Evolutionary conservation across 164 flowering plant genomes (phyloP).

Genomic region (Nymphaea colorata): DNA sequence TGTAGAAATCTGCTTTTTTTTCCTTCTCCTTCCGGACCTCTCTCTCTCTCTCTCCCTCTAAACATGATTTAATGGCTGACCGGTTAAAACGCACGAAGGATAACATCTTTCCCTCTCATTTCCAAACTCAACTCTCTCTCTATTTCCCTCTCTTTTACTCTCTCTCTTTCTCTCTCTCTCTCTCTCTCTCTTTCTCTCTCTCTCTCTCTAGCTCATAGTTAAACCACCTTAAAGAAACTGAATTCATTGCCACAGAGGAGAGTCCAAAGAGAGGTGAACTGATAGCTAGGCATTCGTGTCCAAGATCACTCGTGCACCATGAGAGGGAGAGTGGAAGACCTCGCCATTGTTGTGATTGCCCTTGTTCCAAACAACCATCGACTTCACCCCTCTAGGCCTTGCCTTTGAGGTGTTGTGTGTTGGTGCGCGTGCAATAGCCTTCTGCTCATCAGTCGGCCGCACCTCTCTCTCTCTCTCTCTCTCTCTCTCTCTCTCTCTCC

Average conservation of each 20-base stretch:
- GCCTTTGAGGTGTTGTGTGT: background rate
- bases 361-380: background rate
- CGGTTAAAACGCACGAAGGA: conserved; percentile 26
- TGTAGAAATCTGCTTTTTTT: background rate
- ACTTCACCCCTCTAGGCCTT: background rate
- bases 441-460: background rate
- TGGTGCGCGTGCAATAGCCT: background rate
- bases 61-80: conserved; percentile 27
- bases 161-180: conserved; percentile 5
- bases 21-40: conserved; percentile 24
- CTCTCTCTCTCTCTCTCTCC: background rate
- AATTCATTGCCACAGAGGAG: no score
- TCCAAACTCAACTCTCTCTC: background rate
- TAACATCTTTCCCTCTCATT: conserved; percentile 5
- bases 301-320: background rate
- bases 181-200: conserved; percentile 3
- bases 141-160: conserved; percentile 3
- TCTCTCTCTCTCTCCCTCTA: conserved; percentile 2
- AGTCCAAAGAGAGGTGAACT: background rate
- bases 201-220: background rate
- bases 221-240: background rate
- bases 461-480: background rate
- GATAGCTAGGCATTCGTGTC: background rate
- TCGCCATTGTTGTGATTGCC: background rate
- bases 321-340: background rate